Conservation (phyloP, 2,329 filamentous ascomycete genomes). For the Neospermospora avenae region DNA sequence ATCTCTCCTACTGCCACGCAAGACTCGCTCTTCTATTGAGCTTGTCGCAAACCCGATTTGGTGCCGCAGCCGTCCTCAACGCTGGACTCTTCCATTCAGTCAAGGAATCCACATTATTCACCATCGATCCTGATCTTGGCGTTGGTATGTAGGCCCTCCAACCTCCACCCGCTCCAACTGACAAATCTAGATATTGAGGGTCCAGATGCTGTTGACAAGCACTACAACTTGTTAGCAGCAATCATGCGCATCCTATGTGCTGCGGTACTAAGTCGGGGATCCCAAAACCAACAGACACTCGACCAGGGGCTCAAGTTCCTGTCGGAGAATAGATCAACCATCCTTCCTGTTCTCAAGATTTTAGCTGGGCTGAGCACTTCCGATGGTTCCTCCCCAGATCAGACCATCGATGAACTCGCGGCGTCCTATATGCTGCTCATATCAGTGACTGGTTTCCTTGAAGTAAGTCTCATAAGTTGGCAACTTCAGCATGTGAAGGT, state of each 20-base stretch:
- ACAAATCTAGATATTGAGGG: constrained; percentile 31
- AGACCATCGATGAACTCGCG: constrained; percentile 71
- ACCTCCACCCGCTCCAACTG: constrained; percentile 9
- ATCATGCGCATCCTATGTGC: constrained; percentile 80
- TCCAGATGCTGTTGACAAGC: constrained; percentile 29
- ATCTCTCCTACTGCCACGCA: constrained; percentile 54
- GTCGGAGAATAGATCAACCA: constrained; percentile 74
- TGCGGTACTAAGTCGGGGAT: constrained; percentile 75
- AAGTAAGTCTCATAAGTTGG: constrained; percentile 66
- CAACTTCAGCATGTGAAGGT: neutral
- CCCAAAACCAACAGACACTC: constrained; percentile 71
- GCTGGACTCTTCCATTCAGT: constrained; percentile 82
- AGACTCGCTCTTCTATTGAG: constrained; percentile 80
- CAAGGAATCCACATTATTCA: constrained; percentile 79
- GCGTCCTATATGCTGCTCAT: constrained; percentile 84
- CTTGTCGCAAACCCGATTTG: constrained; percentile 78
- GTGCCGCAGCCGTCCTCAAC: constrained; percentile 83
- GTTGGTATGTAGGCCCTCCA: constrained; percentile 47
- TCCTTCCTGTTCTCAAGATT: constrained; percentile 87
- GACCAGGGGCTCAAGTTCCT: constrained; percentile 78
- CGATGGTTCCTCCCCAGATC: constrained; percentile 44
- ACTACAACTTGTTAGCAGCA: constrained; percentile 75
- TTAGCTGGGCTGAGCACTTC: constrained; percentile 70
- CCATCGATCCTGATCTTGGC: constrained; percentile 88
- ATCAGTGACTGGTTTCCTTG: constrained; percentile 76